Conservation (phyloP, 441 rosid genomes). For the Capsella rubella region DNA sequence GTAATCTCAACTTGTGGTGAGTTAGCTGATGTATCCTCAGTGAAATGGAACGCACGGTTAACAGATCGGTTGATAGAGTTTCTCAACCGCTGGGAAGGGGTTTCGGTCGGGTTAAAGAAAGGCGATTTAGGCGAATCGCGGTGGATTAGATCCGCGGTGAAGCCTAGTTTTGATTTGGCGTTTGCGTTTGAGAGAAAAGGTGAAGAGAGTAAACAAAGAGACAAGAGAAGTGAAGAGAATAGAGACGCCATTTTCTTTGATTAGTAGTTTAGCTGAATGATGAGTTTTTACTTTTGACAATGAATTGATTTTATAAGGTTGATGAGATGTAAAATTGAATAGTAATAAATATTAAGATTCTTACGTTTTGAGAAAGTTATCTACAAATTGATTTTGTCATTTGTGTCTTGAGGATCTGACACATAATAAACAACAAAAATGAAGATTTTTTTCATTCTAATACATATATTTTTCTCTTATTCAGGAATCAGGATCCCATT, state of each 20-base stretch:
- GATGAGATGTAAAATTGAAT: background rate
- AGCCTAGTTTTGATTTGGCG: constrained; percentile 6
- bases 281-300: constrained; percentile 11
- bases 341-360: background rate
- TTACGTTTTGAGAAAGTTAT: background rate
- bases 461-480: background rate
- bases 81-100: constrained; percentile 26
- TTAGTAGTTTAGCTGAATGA: background rate
- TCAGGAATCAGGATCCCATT: background rate
- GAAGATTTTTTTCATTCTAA: background rate
- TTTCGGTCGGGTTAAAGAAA: constrained; percentile 52
- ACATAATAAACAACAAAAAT: background rate
- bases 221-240: constrained; percentile 11
- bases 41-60: constrained; percentile 33
- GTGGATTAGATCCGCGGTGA: constrained; percentile 31
- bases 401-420: background rate
- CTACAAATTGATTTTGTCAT: background rate
- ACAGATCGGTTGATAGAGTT: constrained; percentile 48
- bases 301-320: constrained; percentile 23
- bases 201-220: constrained; percentile 22
- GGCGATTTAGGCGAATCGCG: constrained; percentile 35
- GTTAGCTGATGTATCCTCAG: background rate
- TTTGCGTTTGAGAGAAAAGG: constrained; percentile 20
- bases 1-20: constrained; percentile 32
- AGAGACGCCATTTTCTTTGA: constrained; percentile 12